phyloP scores from a whole-genome alignment of 148 eudicot genomes.

The Rhododendron vialii region DNA sequence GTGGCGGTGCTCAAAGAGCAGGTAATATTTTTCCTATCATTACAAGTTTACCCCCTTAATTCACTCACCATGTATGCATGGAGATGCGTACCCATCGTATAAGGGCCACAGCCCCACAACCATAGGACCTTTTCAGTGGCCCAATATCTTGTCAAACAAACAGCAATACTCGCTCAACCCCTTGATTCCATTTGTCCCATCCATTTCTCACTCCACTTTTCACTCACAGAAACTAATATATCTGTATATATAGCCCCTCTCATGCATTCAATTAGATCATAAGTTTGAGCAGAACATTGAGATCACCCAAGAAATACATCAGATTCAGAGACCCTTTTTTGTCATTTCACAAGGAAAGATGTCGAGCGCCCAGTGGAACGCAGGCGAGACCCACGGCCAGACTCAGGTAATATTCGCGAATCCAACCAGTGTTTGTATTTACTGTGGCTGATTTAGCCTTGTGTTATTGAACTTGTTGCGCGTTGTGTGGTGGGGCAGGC shows the following conservation, averaged over 20 bases:
- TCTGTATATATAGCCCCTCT: background rate
- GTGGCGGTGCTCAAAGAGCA: too few species aligned
- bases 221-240: background rate
- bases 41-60: background rate
- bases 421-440: background rate
- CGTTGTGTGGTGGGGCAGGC: background rate
- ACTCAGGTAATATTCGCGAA: conserved; percentile 3
- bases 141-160: background rate
- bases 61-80: background rate
- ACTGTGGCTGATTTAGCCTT: background rate
- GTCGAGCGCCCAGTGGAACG: conserved; percentile 12
- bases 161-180: background rate
- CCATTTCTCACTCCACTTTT: background rate
- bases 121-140: background rate
- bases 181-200: background rate
- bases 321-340: background rate
- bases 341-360: background rate
- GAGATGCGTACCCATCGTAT: background rate
- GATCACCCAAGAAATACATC: background rate
- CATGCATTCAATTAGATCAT: background rate
- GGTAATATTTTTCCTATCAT: too few species aligned
- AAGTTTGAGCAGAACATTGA: background rate
- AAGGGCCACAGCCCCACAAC: background rate
- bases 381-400: conserved; percentile 15
- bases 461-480: background rate